These are phyloP conservation scores for Neurospora sp. DNA, from an alignment of 495 filamentous ascomycete species.

Conservation along the genomic window DNA sequence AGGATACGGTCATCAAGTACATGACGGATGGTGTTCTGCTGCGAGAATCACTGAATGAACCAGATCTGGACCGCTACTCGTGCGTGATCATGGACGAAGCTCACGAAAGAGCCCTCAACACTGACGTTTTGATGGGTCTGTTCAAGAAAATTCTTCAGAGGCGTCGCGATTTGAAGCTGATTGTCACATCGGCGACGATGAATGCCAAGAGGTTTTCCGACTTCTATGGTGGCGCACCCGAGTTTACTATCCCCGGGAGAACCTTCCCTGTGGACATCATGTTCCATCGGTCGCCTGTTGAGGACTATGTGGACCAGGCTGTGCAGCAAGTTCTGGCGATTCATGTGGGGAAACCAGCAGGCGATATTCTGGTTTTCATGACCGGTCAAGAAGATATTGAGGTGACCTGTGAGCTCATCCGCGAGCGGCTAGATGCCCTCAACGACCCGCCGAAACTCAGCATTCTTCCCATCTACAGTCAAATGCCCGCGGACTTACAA, in stretches of 20 bases:
- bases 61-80: slow-evolving; percentile 91
- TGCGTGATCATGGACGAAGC: slow-evolving; percentile 99
- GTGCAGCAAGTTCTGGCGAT: slow-evolving; percentile 97
- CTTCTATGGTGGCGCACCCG: slow-evolving; percentile 96
- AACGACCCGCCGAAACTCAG: slow-evolving; percentile 93
- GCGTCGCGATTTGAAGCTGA: slow-evolving; percentile 85
- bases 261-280: slow-evolving; percentile 97
- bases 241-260: slow-evolving; percentile 91
- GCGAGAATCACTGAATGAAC: slow-evolving; percentile 82
- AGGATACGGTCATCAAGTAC: slow-evolving; percentile 93
- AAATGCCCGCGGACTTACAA: slow-evolving; percentile 97
- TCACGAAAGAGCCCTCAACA: slow-evolving; percentile 93
- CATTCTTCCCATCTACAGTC: slow-evolving; percentile 96
- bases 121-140: slow-evolving; percentile 93
- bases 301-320: slow-evolving; percentile 95
- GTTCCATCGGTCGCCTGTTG: slow-evolving; percentile 88
- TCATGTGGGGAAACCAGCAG: slow-evolving; percentile 81
- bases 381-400: slow-evolving; percentile 99
- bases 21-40: slow-evolving; percentile 98
- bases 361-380: slow-evolving; percentile 98
- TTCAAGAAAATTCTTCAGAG: slow-evolving; percentile 93
- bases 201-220: slow-evolving; percentile 92
- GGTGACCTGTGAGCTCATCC: slow-evolving; percentile 85
- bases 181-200: slow-evolving; percentile 98
- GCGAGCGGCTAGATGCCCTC: slow-evolving; percentile 77